These are phyloP conservation scores for Brasenia schreberi DNA, from an alignment of 164 flowering plant species.

Conservation along the genomic window DNA sequence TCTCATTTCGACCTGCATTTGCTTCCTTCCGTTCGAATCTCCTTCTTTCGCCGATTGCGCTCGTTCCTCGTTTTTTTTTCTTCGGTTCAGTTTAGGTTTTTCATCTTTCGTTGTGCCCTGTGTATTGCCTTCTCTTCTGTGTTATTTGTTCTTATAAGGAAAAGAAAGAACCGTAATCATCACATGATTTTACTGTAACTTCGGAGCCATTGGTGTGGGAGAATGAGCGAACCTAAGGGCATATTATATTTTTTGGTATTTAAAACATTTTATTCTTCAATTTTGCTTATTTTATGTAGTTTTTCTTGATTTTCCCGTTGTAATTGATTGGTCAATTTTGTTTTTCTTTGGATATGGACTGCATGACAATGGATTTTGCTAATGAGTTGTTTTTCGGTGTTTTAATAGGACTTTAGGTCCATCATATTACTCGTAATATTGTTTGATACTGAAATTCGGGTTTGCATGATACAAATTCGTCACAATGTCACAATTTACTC, in stretches of 20 bases:
- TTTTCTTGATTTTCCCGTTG: background rate
- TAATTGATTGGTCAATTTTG: background rate
- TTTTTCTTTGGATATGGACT: background rate
- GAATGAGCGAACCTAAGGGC: too few species aligned
- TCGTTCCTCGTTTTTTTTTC: background rate
- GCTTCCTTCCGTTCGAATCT: background rate
- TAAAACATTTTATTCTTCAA: too few species aligned
- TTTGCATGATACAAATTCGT: too few species aligned
- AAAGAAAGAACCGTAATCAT: background rate
- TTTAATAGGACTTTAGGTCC: too few species aligned
- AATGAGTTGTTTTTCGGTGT: too few species aligned
- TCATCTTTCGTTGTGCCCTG: background rate
- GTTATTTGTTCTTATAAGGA: too few species aligned
- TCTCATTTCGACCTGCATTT: background rate
- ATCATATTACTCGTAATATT: too few species aligned
- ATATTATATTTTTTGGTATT: too few species aligned
- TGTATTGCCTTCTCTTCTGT: background rate
- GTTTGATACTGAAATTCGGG: too few species aligned
- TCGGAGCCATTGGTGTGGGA: too few species aligned
- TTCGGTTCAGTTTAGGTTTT: background rate
- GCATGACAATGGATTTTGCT: too few species aligned
- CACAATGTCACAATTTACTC: too few species aligned
- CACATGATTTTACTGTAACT: background rate
- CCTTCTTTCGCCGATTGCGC: background rate
- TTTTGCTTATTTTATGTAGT: background rate